Conservation (phyloP, 2,329 filamentous ascomycete genomes). For the Zalaria obscura region DNA sequence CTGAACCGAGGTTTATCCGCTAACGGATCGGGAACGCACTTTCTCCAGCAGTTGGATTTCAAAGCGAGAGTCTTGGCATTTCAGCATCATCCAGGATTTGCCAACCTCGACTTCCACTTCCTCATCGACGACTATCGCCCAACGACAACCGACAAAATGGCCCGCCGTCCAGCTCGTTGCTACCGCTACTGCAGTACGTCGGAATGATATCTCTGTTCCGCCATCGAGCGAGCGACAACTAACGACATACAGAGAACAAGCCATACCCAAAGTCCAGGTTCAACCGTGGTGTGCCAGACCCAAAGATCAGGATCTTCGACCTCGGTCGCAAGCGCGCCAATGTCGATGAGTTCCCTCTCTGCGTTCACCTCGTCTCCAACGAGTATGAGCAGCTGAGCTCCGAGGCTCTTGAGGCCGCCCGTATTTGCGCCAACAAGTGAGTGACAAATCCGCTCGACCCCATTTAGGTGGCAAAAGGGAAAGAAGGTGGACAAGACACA, state of each 20-base stretch:
- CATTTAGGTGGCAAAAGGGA: no score
- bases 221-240: conserved; percentile 1
- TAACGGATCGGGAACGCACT: no score
- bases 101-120: conserved; percentile 2
- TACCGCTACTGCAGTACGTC: conserved; percentile 24
- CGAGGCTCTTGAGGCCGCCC: conserved; percentile 97
- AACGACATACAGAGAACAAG: conserved; percentile 16
- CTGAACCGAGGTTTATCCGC: no score
- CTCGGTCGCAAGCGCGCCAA: conserved; percentile 68
- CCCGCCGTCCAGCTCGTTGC: conserved; percentile 97
- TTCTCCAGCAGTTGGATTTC: no score
- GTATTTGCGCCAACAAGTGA: conserved; percentile 99
- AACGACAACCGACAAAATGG: conserved; percentile 72
- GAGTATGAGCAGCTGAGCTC: conserved; percentile 99
- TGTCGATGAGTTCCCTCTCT: conserved; percentile 98
- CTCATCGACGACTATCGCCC: conserved; percentile 17
- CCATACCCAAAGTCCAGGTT: conserved; percentile 99
- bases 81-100: no score
- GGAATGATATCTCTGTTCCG: conserved; percentile 33
- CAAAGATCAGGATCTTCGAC: conserved; percentile 52
- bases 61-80: no score
- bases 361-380: conserved; percentile 99
- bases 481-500: no score
- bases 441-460: conserved; percentile 9
- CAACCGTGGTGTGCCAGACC: conserved; percentile 84